Conservation (phyloP, 2,329 filamentous ascomycete species). For the Fusarium sp. region DNA sequence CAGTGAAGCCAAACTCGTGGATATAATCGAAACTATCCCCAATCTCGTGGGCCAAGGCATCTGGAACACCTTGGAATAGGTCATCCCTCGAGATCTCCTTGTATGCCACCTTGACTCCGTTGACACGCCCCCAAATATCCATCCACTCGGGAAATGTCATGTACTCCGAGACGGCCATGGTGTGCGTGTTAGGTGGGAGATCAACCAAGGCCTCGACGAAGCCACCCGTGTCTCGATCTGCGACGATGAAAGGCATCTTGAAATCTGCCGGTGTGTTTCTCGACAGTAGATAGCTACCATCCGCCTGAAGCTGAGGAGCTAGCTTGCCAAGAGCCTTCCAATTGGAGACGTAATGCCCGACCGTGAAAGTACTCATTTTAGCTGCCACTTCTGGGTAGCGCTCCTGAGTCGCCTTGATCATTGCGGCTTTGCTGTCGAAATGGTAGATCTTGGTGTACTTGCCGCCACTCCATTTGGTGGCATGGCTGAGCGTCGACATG, state of each 20-base stretch:
- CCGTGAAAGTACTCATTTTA: conserved; percentile 11
- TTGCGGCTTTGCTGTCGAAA: conserved; percentile 24
- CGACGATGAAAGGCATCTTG: conserved; percentile 3
- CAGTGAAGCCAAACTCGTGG: conserved; percentile 31
- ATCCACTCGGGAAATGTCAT: conserved; percentile 25
- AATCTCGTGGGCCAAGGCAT: conserved; percentile 22
- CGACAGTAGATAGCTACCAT: background rate
- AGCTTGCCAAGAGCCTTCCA: background rate
- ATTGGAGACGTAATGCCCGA: conserved; percentile 15
- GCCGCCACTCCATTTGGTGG: conserved; percentile 29
- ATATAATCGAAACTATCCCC: conserved; percentile 27
- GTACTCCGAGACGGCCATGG: conserved; percentile 1
- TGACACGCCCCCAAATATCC: conserved; percentile 27
- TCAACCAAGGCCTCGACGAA: conserved; percentile 3
- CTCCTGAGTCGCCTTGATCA: conserved; percentile 10
- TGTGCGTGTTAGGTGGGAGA: background rate
- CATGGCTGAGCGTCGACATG: conserved; percentile 24
- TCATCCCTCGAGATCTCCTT: conserved; percentile 32
- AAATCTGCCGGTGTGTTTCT: background rate
- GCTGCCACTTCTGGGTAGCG: conserved; percentile 11
- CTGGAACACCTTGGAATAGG: conserved; percentile 12
- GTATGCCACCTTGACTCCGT: conserved; percentile 29
- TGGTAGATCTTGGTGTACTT: conserved; percentile 28
- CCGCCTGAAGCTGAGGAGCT: conserved; percentile 12
- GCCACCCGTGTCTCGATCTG: background rate